A percentile compares a stretch with the other conserved stretches of the same genome.
Evolutionary conservation across 495 filamentous ascomycete species (phyloP).

Genomic region (Pyrenula aspistea): DNA sequence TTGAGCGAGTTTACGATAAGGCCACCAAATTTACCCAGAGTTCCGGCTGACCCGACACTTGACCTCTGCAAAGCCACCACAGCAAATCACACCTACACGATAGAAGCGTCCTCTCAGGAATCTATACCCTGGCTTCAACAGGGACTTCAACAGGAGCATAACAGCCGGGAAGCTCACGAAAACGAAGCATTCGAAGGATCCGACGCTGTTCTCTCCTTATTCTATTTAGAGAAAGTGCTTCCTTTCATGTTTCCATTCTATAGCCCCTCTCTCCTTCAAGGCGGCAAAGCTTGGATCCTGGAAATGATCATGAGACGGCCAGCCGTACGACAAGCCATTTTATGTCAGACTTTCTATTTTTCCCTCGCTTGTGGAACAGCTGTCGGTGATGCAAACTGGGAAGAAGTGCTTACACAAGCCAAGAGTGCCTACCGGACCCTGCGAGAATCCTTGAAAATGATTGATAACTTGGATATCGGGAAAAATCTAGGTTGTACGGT

Average conservation of each 20-base stretch:
- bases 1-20: not conserved
- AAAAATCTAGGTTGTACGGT: constrained; percentile 13
- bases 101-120: not conserved
- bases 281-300: constrained; percentile 40
- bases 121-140: not conserved
- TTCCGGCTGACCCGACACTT: not conserved
- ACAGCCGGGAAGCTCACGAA: constrained; percentile 3
- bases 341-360: constrained; percentile 39
- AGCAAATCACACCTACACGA: not conserved
- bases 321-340: constrained; percentile 32
- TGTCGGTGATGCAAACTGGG: constrained; percentile 16
- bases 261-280: constrained; percentile 29
- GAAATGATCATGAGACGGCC: constrained; percentile 38
- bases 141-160: not conserved
- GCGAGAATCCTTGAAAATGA: constrained; percentile 26
- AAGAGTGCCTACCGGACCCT: constrained; percentile 27
- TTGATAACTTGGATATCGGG: constrained; percentile 18
- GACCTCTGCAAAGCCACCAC: not conserved
- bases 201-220: constrained; percentile 15
- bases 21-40: not conserved
- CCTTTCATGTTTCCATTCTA: constrained; percentile 47
- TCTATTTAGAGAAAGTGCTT: constrained; percentile 39
- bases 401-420: constrained; percentile 25
- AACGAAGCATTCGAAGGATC: constrained; percentile 14
- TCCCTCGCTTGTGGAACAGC: constrained; percentile 17